Percentiles rank a stretch among this genome's conserved stretches.
Evolutionary conservation across 148 eudicot species (phyloP).

Genomic region (Arbutus unedo): DNA sequence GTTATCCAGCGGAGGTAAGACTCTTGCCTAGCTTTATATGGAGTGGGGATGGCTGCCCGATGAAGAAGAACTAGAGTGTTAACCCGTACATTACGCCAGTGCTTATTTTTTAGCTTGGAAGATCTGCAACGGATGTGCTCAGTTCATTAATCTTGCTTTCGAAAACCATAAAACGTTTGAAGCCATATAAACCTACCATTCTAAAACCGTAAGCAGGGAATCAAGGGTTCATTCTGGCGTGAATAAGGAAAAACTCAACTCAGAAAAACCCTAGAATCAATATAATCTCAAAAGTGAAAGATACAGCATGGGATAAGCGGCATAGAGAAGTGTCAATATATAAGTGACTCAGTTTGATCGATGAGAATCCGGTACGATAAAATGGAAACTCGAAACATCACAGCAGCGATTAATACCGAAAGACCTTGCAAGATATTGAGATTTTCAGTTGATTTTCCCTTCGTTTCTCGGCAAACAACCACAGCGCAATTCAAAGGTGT

Average conservation of each 20-base stretch:
- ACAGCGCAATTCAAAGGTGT: background rate
- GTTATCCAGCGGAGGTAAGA: too few relatives aligned
- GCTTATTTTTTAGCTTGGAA: too few relatives aligned
- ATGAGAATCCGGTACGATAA: background rate
- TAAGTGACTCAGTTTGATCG: background rate
- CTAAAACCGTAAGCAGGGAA: background rate
- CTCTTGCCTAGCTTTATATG: too few relatives aligned
- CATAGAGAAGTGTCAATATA: background rate
- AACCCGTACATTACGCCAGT: too few relatives aligned
- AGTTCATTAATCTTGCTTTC: too few relatives aligned
- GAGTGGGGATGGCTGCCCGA: too few relatives aligned
- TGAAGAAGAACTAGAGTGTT: too few relatives aligned
- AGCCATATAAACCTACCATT: too few relatives aligned
- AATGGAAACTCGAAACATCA: background rate
- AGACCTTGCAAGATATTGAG: background rate
- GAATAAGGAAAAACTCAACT: background rate
- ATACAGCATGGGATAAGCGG: background rate
- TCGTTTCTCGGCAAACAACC: background rate
- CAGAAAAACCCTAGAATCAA: slow-evolving; percentile 11
- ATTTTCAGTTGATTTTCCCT: background rate
- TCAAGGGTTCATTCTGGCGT: background rate
- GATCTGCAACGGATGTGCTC: too few relatives aligned
- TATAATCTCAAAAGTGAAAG: background rate
- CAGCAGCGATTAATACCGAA: background rate
- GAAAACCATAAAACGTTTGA: too few relatives aligned